Percentiles rank a stretch among this genome's conserved stretches.
These are phyloP conservation scores for Hemileccinum hortonii DNA, from an alignment of 1,284 basidiomycete species.

Conservation along the genomic window DNA sequence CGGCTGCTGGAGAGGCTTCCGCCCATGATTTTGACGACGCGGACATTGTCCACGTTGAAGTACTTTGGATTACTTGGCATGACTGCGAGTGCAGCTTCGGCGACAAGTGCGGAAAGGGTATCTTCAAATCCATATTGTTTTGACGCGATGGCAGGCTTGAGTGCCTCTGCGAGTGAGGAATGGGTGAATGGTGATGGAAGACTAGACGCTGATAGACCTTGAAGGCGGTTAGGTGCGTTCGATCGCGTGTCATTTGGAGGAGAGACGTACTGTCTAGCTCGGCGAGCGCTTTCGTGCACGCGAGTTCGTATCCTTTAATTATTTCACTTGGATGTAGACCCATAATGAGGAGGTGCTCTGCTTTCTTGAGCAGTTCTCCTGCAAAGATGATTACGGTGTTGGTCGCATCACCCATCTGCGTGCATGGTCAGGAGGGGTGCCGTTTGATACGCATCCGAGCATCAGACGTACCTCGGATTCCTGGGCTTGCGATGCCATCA, in stretches of 20 bases:
- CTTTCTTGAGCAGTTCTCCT: conserved; percentile 93
- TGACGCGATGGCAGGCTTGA: conserved; percentile 91
- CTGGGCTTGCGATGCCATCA: conserved; percentile 97
- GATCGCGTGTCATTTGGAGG: background rate
- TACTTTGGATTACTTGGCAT: conserved; percentile 88
- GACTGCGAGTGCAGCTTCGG: conserved; percentile 87
- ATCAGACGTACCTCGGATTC: conserved; percentile 75
- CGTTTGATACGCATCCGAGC: background rate
- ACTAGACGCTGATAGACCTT: conserved; percentile 63
- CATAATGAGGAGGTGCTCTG: conserved; percentile 92
- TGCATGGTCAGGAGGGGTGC: background rate
- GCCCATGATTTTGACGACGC: conserved; percentile 99
- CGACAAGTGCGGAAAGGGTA: conserved; percentile 79
- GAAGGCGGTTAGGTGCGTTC: conserved; percentile 11
- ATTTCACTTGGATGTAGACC: conserved; percentile 96
- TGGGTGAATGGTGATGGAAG: conserved; percentile 81
- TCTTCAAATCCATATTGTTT: conserved; percentile 98
- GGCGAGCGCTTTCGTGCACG: conserved; percentile 80
- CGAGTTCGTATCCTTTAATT: conserved; percentile 94
- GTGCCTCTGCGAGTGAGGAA: conserved; percentile 74
- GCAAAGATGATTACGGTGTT: conserved; percentile 95
- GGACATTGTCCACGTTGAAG: conserved; percentile 98
- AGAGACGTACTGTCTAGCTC: conserved; percentile 84
- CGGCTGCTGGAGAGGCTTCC: conserved; percentile 80
- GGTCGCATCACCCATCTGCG: conserved; percentile 95